phyloP scores from a whole-genome alignment of 352 stramenopile species.

The Phytopythium boreale region DNA sequence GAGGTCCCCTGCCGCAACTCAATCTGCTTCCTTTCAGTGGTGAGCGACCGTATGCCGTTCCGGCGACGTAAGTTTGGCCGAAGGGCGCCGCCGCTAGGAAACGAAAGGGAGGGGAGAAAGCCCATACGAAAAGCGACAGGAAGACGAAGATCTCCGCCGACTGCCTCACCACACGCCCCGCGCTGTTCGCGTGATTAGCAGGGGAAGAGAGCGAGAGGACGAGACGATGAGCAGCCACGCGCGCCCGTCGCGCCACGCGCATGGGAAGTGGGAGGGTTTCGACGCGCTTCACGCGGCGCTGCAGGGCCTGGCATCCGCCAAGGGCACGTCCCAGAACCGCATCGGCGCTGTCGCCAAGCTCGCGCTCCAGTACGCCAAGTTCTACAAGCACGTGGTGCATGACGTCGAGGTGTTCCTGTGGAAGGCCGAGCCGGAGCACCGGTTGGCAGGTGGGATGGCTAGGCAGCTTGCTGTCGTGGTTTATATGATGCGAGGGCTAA shows the following conservation, averaged over 20 bases:
- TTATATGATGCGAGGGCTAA: background rate
- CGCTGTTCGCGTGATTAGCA: too few species aligned
- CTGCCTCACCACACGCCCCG: too few species aligned
- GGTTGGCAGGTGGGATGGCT: conserved; percentile 47
- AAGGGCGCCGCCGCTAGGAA: background rate
- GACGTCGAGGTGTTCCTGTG: conserved; percentile 84
- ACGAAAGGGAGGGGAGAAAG: background rate
- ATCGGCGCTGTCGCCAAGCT: conserved; percentile 68
- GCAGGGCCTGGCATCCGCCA: conserved; percentile 60
- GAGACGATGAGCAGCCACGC: conserved; percentile 2
- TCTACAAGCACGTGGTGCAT: conserved; percentile 87
- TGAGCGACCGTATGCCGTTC: background rate
- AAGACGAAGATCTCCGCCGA: too few species aligned
- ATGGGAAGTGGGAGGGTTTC: conserved; percentile 57
- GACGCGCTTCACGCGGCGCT: conserved; percentile 67
- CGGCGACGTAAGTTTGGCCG: background rate
- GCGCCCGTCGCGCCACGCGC: background rate
- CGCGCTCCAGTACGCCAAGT: conserved; percentile 73
- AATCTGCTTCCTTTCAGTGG: too few species aligned
- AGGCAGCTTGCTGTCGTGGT: background rate
- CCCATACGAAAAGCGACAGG: too few species aligned
- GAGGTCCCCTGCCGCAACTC: background rate
- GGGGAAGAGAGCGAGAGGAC: background rate
- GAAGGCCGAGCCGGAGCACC: conserved; percentile 80
- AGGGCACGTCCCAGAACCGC: conserved; percentile 77